Evolutionary conservation across 2,329 filamentous ascomycete genomes (phyloP).

Genomic region (Cephalotrichum gorgonifer): DNA sequence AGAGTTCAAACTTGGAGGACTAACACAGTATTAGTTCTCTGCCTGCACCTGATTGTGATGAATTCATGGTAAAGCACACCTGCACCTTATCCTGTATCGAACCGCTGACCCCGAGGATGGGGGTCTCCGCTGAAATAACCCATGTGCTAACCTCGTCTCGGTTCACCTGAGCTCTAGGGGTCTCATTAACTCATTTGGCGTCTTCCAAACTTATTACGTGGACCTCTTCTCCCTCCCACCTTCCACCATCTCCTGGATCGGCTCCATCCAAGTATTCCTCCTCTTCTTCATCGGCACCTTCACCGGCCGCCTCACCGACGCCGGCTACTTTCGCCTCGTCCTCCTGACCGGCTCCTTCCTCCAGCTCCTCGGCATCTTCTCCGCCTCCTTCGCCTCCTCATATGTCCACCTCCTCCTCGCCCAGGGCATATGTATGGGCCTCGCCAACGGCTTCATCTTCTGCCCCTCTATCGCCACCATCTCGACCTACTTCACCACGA

Average conservation of each 20-base stretch:
- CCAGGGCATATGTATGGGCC: slow-evolving; percentile 43
- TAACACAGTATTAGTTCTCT: slow-evolving; percentile 9
- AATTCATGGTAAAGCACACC: slow-evolving; percentile 32
- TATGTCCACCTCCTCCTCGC: slow-evolving; percentile 48
- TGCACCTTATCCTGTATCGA: no score
- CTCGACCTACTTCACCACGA: slow-evolving; percentile 53
- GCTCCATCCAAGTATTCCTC: slow-evolving; percentile 42
- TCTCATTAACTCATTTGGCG: slow-evolving; percentile 44
- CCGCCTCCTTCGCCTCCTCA: slow-evolving; percentile 26
- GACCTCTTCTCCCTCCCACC: slow-evolving; percentile 24
- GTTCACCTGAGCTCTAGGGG: slow-evolving; percentile 22
- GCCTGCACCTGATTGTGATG: slow-evolving; percentile 35
- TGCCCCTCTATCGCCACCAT: slow-evolving; percentile 54
- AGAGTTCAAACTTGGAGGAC: not conserved
- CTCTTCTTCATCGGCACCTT: slow-evolving; percentile 45
- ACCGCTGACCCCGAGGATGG: no score
- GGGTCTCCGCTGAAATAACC: not conserved
- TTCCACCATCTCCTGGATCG: slow-evolving; percentile 43
- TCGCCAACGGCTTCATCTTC: slow-evolving; percentile 54
- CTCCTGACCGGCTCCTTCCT: slow-evolving; percentile 29
- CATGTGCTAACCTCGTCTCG: not conserved
- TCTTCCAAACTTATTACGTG: slow-evolving; percentile 44
- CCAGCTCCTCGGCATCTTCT: slow-evolving; percentile 35
- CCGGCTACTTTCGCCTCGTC: slow-evolving; percentile 37
- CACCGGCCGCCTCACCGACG: slow-evolving; percentile 42